Evolutionary conservation across 2,329 filamentous ascomycete species (phyloP), one percentile per base, ranked within the genome.

Genomic region (Ascochyta fabae): DNA sequence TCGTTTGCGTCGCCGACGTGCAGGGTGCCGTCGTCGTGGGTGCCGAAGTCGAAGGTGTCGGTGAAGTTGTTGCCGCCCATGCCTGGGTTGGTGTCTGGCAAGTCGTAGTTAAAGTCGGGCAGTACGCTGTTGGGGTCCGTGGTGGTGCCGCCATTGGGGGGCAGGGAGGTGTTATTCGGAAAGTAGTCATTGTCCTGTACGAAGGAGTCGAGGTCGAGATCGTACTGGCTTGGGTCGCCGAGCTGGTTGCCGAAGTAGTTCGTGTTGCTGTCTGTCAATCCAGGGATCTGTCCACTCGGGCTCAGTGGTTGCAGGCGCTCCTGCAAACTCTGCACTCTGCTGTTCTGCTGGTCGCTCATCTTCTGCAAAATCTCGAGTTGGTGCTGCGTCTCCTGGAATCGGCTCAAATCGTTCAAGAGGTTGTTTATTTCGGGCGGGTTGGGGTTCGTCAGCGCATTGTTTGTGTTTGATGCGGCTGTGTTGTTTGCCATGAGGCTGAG

Each of bases 331-430:
- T 90, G 86, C 1, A 97, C 89, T 44, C 90, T 89, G 43, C 83
- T 83, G 57, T 89, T 87, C 68, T 96, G 92, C 56, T 94, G 87
- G 23, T 86, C 85, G 70, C 96, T 91, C 67, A 96, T 81, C 39
- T 88, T 88, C 60, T 91, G 86, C 2, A 98, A 81, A 27, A 89
- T 84, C 47, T 95, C 90, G 26, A 97, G 84, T 59, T 96, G 90
- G 13, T 88, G 81, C 58, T 89, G 84, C 4, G 89, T 93, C 57
- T 84, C 84, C 41, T 82, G 84, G 59, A 95, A 84, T 35, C 87
- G 83, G 46, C 84, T 81, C 19, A 91, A 78, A 13, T 80, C 78
- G 1, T 83, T 81, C 73, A 85, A 81, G 19, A 91, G 77, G n/a
- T 79, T 77, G 1, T 81, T 81, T 75, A 85, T 82, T 1, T 80